These are phyloP conservation scores for Trifolium repens DNA, from an alignment of 306 rosid genomes.

Conservation along the genomic window DNA sequence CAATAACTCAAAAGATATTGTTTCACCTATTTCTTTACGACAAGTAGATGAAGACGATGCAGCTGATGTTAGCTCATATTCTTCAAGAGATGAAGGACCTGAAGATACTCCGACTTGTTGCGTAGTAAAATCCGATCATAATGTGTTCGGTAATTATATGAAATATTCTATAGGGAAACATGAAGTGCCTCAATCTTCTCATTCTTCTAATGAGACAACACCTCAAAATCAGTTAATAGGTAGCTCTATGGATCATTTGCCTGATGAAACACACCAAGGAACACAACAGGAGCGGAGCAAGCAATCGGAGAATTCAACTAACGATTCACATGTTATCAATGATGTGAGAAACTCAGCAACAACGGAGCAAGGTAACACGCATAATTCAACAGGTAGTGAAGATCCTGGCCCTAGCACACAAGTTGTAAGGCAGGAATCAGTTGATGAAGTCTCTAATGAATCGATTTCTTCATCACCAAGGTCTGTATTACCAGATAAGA, in stretches of 20 bases:
- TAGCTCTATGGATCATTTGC: conserved; percentile 33
- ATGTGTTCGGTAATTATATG: conserved; percentile 34
- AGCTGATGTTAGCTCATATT: conserved; percentile 40
- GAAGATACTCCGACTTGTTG: conserved; percentile 40
- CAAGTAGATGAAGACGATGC: conserved; percentile 48
- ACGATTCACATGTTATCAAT: conserved; percentile 28
- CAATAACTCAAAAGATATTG: conserved; percentile 33
- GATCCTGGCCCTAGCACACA: conserved; percentile 36
- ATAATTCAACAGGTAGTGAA: conserved; percentile 45
- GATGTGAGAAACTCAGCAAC: conserved; percentile 22
- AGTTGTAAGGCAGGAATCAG: conserved; percentile 42
- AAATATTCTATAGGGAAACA: conserved; percentile 35
- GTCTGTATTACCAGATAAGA: conserved; percentile 44
- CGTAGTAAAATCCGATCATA: conserved; percentile 22
- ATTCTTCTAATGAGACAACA: conserved; percentile 33
- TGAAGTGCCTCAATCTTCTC: conserved; percentile 40
- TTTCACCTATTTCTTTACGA: conserved; percentile 20
- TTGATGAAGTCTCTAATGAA: conserved; percentile 41
- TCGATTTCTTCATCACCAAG: conserved; percentile 57
- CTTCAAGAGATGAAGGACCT: conserved; percentile 39
- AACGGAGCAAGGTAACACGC: conserved; percentile 22
- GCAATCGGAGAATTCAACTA: conserved; percentile 35
- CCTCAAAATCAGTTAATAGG: conserved; percentile 29
- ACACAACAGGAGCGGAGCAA: conserved; percentile 45
- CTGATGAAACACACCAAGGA: conserved; percentile 38